These are phyloP conservation scores for Sarocladium kiliense DNA, from an alignment of 2,329 filamentous ascomycete species.

Conservation along the genomic window DNA sequence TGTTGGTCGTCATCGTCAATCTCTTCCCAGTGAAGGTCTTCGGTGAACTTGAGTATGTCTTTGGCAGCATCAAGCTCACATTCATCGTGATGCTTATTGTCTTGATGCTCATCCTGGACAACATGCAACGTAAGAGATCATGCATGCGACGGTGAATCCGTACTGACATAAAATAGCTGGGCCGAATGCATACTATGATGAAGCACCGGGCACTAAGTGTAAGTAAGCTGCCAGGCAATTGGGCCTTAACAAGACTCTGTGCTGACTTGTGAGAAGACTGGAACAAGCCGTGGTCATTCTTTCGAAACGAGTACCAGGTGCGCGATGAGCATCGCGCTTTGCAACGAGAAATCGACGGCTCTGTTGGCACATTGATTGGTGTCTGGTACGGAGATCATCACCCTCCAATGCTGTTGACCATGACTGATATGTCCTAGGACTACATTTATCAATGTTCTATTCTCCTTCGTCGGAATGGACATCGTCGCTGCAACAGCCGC, in stretches of 20 bases:
- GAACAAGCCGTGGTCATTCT: conserved; percentile 29
- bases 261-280: conserved; percentile 9
- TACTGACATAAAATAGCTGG: conserved; percentile 25
- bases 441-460: conserved; percentile 30
- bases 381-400: conserved; percentile 26
- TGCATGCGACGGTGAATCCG: too few relatives aligned
- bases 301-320: conserved; percentile 26
- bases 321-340: conserved; percentile 17
- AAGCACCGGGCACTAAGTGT: conserved; percentile 30
- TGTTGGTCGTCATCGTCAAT: conserved; percentile 28
- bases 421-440: conserved; percentile 20
- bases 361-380: conserved; percentile 29
- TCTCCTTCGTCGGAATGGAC: conserved; percentile 33
- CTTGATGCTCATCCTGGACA: conserved; percentile 31
- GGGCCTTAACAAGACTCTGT: neutral
- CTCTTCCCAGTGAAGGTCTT: conserved; percentile 29
- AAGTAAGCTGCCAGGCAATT: conserved; percentile 9
- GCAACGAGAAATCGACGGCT: conserved; percentile 9
- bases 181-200: conserved; percentile 28
- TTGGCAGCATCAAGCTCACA: conserved; percentile 30
- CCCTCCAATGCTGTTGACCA: neutral
- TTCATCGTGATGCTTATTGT: conserved; percentile 30
- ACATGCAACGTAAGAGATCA: conserved; percentile 25
- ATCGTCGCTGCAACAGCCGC: conserved; percentile 32
- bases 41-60: conserved; percentile 33